These are phyloP conservation scores for Dendrocalamus latiflorus DNA, from an alignment of 202 grass and related monocot species.

Conservation along the genomic window DNA sequence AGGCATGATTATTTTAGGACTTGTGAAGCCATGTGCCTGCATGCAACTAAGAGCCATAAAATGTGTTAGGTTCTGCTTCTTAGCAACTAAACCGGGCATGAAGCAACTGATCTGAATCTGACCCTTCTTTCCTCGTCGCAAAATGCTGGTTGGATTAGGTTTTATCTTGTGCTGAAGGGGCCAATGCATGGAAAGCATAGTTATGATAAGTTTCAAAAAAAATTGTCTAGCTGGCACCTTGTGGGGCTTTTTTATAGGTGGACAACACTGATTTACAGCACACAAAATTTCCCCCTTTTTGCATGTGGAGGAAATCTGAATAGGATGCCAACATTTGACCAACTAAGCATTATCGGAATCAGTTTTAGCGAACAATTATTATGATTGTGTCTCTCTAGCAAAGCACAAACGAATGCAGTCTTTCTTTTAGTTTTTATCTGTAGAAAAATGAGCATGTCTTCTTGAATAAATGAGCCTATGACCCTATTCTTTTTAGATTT, in stretches of 20 bases:
- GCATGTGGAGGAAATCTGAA: not conserved
- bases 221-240: not conserved
- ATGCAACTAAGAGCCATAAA: constrained; percentile 9
- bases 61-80: constrained; percentile 1
- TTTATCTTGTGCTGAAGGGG: constrained; percentile 12
- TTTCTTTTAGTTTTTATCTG: not conserved
- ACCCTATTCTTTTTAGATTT: too few relatives aligned
- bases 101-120: not conserved
- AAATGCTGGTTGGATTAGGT: constrained; percentile 17
- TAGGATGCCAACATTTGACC: not conserved
- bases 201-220: constrained; percentile 10
- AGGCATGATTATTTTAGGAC: constrained; percentile 17
- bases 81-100: not conserved
- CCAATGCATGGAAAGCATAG: not conserved
- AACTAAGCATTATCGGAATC: not conserved
- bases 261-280: not conserved
- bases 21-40: constrained; percentile 26
- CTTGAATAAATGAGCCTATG: not conserved
- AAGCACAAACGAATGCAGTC: not conserved
- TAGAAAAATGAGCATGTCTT: not conserved
- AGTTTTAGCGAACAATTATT: not conserved
- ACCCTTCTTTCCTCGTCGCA: constrained; percentile 6
- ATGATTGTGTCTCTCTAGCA: not conserved
- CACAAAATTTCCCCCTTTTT: not conserved
- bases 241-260: not conserved